Percentiles rank a stretch among this genome's conserved stretches.
Evolutionary conservation across 2,329 filamentous ascomycete species (phyloP).

Genomic region (Fusarium dimerum): DNA sequence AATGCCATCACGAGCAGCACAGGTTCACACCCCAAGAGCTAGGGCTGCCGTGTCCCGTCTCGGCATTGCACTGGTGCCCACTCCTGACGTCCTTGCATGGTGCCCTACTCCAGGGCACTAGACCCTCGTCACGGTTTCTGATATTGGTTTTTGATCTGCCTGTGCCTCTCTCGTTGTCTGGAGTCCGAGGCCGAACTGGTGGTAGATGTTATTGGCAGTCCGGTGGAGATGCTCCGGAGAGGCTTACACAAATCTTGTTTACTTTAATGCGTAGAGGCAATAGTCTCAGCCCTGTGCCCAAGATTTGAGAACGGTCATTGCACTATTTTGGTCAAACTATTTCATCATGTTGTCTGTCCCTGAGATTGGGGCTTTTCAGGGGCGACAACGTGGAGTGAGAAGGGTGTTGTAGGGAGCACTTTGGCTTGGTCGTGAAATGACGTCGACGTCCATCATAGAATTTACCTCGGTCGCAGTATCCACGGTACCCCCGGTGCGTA

Average conservation of each 20-base stretch:
- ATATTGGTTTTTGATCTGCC: too few species aligned
- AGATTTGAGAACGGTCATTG: not conserved
- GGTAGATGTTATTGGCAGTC: conserved; percentile 14
- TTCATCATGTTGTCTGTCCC: too few species aligned
- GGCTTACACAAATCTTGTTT: conserved; percentile 8
- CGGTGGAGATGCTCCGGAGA: conserved; percentile 23
- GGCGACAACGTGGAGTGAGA: not conserved
- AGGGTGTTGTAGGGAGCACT: not conserved
- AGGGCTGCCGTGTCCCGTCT: conserved; percentile 22
- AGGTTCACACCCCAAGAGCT: too few species aligned
- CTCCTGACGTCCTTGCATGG: not conserved
- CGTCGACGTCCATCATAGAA: not conserved
- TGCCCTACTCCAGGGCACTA: not conserved
- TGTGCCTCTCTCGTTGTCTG: not conserved
- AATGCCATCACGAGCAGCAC: conserved; percentile 6
- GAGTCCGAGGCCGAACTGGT: conserved; percentile 11
- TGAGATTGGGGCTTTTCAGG: not conserved
- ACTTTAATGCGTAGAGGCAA: conserved; percentile 9
- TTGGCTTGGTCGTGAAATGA: not conserved
- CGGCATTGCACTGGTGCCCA: conserved; percentile 9
- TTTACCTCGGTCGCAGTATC: not conserved
- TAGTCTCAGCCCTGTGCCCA: conserved; percentile 14
- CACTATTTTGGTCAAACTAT: too few species aligned
- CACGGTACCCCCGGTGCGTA: not conserved
- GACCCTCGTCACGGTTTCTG: not conserved